Conservation (phyloP, 768 basidiomycete genomes). For the Trametes gibbosa region DNA sequence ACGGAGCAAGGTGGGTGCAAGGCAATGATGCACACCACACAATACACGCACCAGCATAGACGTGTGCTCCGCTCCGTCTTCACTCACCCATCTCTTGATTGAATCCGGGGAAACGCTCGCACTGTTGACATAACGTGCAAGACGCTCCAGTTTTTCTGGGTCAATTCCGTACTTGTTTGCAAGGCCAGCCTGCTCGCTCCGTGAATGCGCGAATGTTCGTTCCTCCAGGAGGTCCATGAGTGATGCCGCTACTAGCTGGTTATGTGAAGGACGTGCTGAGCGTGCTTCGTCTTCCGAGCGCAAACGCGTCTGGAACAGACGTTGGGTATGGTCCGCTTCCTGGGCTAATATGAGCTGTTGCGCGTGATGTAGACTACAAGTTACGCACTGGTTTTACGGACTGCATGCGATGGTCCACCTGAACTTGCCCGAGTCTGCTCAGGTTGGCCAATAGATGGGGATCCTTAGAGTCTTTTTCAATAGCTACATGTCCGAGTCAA, state of each 20-base stretch:
- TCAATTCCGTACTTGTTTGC: slow-evolving; percentile 58
- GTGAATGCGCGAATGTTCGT: slow-evolving; percentile 47
- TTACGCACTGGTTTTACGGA: slow-evolving; percentile 45
- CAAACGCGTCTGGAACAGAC: slow-evolving; percentile 51
- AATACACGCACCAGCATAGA: slow-evolving; percentile 46
- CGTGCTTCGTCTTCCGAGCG: slow-evolving; percentile 56
- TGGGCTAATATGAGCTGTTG: neutral
- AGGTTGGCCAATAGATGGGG: slow-evolving; percentile 71
- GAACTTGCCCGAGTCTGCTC: slow-evolving; percentile 61
- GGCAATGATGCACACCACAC: neutral
- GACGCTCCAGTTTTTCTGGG: slow-evolving; percentile 43
- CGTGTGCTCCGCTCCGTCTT: slow-evolving; percentile 54
- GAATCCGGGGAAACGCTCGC: slow-evolving; percentile 56
- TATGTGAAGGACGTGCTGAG: slow-evolving; percentile 39
- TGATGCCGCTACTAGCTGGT: slow-evolving; percentile 51
- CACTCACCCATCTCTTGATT: slow-evolving; percentile 41
- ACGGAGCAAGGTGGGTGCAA: neutral
- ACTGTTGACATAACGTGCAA: slow-evolving; percentile 59
- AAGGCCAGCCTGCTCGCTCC: slow-evolving; percentile 45
- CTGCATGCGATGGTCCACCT: slow-evolving; percentile 64
- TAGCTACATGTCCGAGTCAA: neutral
- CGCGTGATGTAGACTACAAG: neutral
- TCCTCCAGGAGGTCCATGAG: slow-evolving; percentile 61
- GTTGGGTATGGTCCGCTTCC: slow-evolving; percentile 34
- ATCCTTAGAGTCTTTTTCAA: slow-evolving; percentile 60